Percentiles rank a stretch among this genome's conserved stretches.
Conservation (phyloP, 805 yeast genomes). For the Zygoascus tannicola region DNA sequence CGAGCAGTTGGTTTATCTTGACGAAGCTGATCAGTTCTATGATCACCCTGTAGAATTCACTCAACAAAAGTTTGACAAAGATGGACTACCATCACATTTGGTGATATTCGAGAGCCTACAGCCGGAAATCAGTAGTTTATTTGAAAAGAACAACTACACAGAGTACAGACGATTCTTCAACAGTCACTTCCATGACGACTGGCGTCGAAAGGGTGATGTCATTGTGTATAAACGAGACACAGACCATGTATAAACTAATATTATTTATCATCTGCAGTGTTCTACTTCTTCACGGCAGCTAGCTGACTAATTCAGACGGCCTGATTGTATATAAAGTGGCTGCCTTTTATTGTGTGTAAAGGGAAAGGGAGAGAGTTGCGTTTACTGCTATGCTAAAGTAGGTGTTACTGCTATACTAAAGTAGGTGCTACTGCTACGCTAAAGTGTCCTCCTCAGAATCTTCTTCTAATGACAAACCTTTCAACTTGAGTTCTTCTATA, state of each 20-base stretch:
- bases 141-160: constrained; percentile 13
- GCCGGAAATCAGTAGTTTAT: constrained; percentile 22
- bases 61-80: constrained; percentile 36
- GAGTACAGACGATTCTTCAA: constrained; percentile 57
- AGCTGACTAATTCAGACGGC: too few species aligned
- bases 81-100: constrained; percentile 47
- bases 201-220: constrained; percentile 68
- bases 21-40: constrained; percentile 81
- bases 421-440: too few species aligned
- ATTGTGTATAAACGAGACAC: constrained; percentile 43
- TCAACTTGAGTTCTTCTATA: constrained; percentile 5
- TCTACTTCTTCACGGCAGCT: too few species aligned
- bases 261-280: too few species aligned
- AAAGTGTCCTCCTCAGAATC: constrained; percentile 2
- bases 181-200: constrained; percentile 78
- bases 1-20: constrained; percentile 47
- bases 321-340: too few species aligned
- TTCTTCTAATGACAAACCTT: not conserved
- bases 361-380: too few species aligned
- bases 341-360: too few species aligned
- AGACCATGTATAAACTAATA: constrained; percentile 3
- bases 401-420: too few species aligned
- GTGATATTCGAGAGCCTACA: constrained; percentile 63
- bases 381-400: too few species aligned
- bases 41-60: constrained; percentile 39